Percentiles rank a stretch among this genome's conserved stretches.
Evolutionary conservation across 2,329 filamentous ascomycete species (phyloP).

Genomic region (Grosmannia clavigera): DNA sequence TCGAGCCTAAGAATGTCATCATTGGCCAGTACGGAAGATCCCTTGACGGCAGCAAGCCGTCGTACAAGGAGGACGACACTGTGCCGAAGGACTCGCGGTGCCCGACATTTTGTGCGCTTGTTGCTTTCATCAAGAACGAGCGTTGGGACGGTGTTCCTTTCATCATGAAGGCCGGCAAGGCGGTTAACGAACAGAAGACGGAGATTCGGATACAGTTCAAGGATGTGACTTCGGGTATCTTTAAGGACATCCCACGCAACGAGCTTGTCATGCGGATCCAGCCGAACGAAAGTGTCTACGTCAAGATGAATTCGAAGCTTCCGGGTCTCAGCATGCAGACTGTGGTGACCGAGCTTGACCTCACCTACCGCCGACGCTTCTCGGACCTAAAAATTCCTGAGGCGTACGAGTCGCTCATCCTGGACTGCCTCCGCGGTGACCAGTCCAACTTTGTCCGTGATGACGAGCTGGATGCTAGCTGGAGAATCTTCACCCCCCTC

Average conservation of each 20-base stretch:
- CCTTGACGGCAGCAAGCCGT: conserved; percentile 87
- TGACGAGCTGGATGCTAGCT: conserved; percentile 92
- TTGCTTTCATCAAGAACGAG: conserved; percentile 99
- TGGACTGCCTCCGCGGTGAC: conserved; percentile 96
- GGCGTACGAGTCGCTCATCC: conserved; percentile 94
- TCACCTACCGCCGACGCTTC: conserved; percentile 96
- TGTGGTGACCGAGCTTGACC: conserved; percentile 92
- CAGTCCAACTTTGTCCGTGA: conserved; percentile 99
- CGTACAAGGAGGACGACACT: conserved; percentile 97
- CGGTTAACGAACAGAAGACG: conserved; percentile 98
- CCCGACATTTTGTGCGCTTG: conserved; percentile 94
- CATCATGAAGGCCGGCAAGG: conserved; percentile 98
- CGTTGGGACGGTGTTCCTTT: conserved; percentile 98
- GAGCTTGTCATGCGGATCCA: conserved; percentile 98
- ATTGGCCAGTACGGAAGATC: conserved; percentile 98
- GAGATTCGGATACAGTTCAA: conserved; percentile 99
- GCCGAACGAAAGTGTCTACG: conserved; percentile 98
- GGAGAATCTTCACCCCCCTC: conserved; percentile 96
- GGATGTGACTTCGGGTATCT: conserved; percentile 97
- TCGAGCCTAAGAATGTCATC: conserved; percentile 99
- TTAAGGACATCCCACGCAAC: conserved; percentile 98
- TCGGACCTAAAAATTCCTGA: conserved; percentile 99
- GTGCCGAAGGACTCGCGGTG: conserved; percentile 95
- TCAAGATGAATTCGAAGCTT: conserved; percentile 99
- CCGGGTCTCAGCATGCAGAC: conserved; percentile 99